A percentile compares a stretch with the other conserved stretches of the same genome.
Conservation (phyloP, 495 filamentous ascomycete genomes). For the Xylaria castorea region DNA sequence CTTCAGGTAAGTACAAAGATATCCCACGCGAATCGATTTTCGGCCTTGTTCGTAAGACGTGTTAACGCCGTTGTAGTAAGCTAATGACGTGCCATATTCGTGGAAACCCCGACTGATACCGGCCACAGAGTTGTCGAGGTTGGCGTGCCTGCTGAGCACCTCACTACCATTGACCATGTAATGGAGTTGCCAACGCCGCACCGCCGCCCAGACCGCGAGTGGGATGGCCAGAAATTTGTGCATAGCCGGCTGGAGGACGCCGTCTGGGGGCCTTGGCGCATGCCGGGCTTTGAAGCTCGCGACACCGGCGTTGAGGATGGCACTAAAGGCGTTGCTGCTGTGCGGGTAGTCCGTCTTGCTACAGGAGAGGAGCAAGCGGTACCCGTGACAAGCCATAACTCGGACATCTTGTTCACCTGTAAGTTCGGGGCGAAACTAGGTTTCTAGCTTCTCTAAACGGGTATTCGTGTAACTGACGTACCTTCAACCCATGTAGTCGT, state of each 20-base stretch:
- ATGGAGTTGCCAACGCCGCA: slow-evolving; percentile 23
- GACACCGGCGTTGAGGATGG: slow-evolving; percentile 21
- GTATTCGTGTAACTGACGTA: background rate
- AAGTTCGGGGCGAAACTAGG: background rate
- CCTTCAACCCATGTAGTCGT: slow-evolving; percentile 6
- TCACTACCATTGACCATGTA: slow-evolving; percentile 21
- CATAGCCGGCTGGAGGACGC: slow-evolving; percentile 19
- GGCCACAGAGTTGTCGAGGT: slow-evolving; percentile 14
- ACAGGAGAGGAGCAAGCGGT: background rate
- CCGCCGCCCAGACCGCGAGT: slow-evolving; percentile 22
- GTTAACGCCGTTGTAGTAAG: too few relatives aligned
- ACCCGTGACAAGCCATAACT: slow-evolving; percentile 22
- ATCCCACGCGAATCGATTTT: too few relatives aligned
- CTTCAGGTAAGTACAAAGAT: slow-evolving; percentile 2
- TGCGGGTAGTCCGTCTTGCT: slow-evolving; percentile 17
- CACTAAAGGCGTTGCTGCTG: slow-evolving; percentile 23
- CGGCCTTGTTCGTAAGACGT: too few relatives aligned
- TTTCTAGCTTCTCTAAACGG: background rate
- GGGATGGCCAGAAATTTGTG: slow-evolving; percentile 24
- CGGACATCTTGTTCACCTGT: slow-evolving; percentile 25
- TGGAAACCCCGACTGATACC: too few relatives aligned
- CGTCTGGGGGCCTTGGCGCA: slow-evolving; percentile 20
- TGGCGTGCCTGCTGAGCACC: slow-evolving; percentile 22
- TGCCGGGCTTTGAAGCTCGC: slow-evolving; percentile 24
- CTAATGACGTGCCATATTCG: too few relatives aligned